Base-by-base conservation (phyloP, 345 rosid species). In the Ceriops decandra region DNA sequence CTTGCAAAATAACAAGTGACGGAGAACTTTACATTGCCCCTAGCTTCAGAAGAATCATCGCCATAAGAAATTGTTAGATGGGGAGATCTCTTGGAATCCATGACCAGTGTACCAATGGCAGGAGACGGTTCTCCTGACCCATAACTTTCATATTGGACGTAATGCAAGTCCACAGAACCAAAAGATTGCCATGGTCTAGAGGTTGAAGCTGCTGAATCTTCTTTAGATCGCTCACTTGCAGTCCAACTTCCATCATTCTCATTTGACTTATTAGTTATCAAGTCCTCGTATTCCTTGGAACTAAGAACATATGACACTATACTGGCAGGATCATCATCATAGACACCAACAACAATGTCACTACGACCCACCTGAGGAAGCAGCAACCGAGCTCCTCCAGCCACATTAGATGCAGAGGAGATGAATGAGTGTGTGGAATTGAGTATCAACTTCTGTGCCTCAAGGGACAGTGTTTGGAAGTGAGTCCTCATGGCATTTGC, bases 271-370 rank as follows among this genome's bases (percentile, higher is more conserved):
- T 76, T 83, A 66, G 74, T 66, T 24, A 92, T 83, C 96, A 89
- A 90, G 60, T 86, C 91, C 26, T 83, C 88, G 72, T 95, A 84
- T 66, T 90, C 90, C 81, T 82, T 88, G 69, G 96, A 88, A 75
- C 82, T 83, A 33, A 95, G 89, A 62, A 96, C 99, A 83, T 86
- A 92, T 0, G 99, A 87, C 57, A 95, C 87, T 32, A 92, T 80
- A 64, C 99, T 95, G 47, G 88, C 86, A 2, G 97, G 98, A 75
- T 95, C 99, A 80, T 85, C 79, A n/a, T 92, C 98, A 57, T 86
- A 88, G 57, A 95, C 97, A 67, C 97, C 92, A 62, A 92, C 65
- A 70, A 90, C 95, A 4, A 92, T 67, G 63, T 86, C 91, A 65
- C 78, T 78, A 3, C 77, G 77, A 38, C 81, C 84, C 8, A 83